Evolutionary conservation across 1,284 basidiomycete species (phyloP), one percentile per base, ranked within the genome.

Genomic region (Kalmanozyma brasiliensis): DNA sequence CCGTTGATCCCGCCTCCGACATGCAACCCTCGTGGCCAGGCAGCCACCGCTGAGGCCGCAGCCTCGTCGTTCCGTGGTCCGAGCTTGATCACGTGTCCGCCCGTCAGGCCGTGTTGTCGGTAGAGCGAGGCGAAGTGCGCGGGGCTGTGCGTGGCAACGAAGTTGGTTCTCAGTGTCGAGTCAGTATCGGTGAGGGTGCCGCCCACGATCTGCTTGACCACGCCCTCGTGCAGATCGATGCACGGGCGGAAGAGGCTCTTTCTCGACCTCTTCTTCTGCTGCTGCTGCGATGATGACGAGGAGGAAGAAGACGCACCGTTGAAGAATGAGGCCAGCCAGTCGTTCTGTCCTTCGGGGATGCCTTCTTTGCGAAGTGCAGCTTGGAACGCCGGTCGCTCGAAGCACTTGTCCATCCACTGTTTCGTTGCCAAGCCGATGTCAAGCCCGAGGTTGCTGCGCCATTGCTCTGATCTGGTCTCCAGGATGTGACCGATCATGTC

Each of bases 121-220:
- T 98, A 99, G 36, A 98, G 85, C 29, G 85, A 84, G 3, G 94
- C 92, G 82, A 91, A 99, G 75, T 92, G 87, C 1, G 86, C 86
- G 20, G 96, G 87, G 7, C 91, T 88, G 76, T 94, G 88, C 60
- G 88, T 91, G 57, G 95, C 89, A 38, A 96, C 88, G 82, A 96
- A 98, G 83, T 99, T 98, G 20, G 93, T 97, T 79, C 87, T 88
- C 61, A 98, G 87, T 33, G 84, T 84, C 11, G 49, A 59, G 26
- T 72, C 71, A 4, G 52, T 52, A 48, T 88, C 83, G 17, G 84
- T 74, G 29, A 99, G 86, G 1, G 93, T 95, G 2, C 94, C 93
- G 24, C 96, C 96, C 10, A 99, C 93, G 61, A 99, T 98, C 84
- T 99, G 96, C 84, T 98, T 98, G 55, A 99, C 96, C 1, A 76